These are phyloP conservation scores for Penicillium sp. DNA, from an alignment of 2,329 filamentous ascomycete genomes.

Conservation along the genomic window DNA sequence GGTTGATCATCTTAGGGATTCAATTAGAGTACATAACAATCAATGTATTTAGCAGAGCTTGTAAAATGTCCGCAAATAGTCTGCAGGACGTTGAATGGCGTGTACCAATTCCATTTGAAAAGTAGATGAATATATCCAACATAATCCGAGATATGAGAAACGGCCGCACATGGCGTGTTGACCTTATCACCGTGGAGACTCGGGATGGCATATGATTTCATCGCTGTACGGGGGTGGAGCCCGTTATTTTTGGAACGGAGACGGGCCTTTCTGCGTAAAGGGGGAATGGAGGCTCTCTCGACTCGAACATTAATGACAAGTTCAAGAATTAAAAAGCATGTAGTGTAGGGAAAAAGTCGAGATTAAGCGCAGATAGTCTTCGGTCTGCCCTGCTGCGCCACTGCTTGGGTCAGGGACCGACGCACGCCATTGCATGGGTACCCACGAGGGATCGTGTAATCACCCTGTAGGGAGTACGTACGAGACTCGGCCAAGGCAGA, in stretches of 20 bases:
- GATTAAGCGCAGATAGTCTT: not conserved
- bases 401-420: not conserved
- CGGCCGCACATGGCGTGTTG: not conserved
- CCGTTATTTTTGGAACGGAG: constrained; percentile 11
- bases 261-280: not conserved
- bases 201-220: not conserved
- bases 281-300: not conserved
- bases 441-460: no score
- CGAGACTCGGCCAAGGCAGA: not conserved
- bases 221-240: constrained; percentile 2
- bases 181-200: not conserved
- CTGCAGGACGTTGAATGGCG: no score
- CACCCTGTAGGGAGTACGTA: no score
- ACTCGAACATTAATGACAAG: not conserved
- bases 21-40: no score
- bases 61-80: no score
- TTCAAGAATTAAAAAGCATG: not conserved
- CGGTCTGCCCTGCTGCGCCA: constrained; percentile 2
- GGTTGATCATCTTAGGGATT: no score
- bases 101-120: no score
- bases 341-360: no score
- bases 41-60: no score
- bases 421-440: no score
- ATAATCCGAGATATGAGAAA: not conserved
- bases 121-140: not conserved